Conservation (phyloP, 768 basidiomycete genomes). For the Boletus insuetus region DNA sequence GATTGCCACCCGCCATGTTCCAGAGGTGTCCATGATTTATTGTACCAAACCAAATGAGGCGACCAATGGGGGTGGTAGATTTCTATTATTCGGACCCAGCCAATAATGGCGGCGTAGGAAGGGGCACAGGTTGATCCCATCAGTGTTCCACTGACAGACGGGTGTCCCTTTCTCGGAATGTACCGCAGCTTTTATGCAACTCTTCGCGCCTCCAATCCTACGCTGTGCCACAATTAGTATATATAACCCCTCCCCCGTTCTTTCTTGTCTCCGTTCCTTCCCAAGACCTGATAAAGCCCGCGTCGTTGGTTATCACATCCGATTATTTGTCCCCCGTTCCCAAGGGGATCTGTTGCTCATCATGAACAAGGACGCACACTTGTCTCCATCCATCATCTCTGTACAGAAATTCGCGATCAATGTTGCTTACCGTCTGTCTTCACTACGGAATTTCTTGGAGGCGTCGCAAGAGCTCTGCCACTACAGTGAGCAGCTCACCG, state of each 20-base stretch:
- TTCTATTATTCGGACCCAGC: background rate
- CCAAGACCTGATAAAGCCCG: conserved; percentile 3
- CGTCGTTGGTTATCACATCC: background rate
- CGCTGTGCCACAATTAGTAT: conserved; percentile 30
- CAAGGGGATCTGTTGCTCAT: conserved; percentile 14
- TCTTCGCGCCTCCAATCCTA: conserved; percentile 16
- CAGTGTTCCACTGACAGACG: conserved; percentile 11
- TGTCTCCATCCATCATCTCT: conserved; percentile 13
- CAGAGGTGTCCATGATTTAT: background rate
- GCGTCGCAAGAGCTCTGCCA: conserved; percentile 27
- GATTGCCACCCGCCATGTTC: conserved; percentile 5
- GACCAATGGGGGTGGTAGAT: background rate
- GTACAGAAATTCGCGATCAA: conserved; percentile 30
- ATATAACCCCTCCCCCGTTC: conserved; percentile 19
- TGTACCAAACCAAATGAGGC: conserved; percentile 3
- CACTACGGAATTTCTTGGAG: conserved; percentile 27
- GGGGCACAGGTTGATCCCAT: conserved; percentile 14
- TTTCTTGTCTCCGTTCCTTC: conserved; percentile 10
- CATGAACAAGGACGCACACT: conserved; percentile 13
- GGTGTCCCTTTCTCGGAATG: conserved; percentile 30
- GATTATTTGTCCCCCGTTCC: conserved; percentile 16
- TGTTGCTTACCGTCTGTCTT: conserved; percentile 29
- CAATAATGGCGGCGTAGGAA: conserved; percentile 12
- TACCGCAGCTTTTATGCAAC: conserved; percentile 29
- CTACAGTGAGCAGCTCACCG: conserved; percentile 16